Conservation (phyloP, 305 asterid genomes). For the Ilex paraguariensis region DNA sequence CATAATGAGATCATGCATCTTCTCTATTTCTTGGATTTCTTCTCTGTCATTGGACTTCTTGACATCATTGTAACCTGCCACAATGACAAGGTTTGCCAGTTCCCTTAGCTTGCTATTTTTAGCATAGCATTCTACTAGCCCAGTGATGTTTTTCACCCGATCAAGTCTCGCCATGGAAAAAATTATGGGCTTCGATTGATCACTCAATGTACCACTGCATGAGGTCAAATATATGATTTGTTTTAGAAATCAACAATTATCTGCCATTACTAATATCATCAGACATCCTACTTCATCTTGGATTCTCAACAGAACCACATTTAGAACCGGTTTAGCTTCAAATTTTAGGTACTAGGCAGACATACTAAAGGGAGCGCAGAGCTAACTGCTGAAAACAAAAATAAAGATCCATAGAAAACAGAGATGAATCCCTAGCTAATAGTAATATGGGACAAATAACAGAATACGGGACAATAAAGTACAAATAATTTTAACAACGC, state of each 20-base stretch:
- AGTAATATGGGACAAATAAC: no score
- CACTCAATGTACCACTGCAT: conserved; percentile 65
- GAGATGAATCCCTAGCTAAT: no score
- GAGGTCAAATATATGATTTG: not conserved
- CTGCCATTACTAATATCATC: no score
- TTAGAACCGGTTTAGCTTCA: no score
- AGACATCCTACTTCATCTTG: no score
- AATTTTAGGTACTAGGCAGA: no score
- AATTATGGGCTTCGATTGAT: conserved; percentile 76
- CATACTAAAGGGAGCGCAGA: no score
- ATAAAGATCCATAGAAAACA: no score
- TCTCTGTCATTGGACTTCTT: conserved; percentile 84
- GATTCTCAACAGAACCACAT: no score
- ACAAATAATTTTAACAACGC: no score
- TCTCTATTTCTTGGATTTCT: conserved; percentile 89
- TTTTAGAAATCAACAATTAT: not conserved
- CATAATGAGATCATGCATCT: conserved; percentile 81
- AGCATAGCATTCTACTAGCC: conserved; percentile 84
- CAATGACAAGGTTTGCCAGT: conserved; percentile 80
- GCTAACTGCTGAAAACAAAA: no score
- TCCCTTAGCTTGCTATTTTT: conserved; percentile 65
- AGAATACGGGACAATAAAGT: no score
- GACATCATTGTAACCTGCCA: conserved; percentile 80
- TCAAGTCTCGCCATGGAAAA: conserved; percentile 99
- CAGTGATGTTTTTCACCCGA: conserved; percentile 83